Evolutionary conservation across 805 yeast genomes (phyloP), one percentile per base, ranked within the genome.

Genomic region (Wickerhamiella alocasiicola): DNA sequence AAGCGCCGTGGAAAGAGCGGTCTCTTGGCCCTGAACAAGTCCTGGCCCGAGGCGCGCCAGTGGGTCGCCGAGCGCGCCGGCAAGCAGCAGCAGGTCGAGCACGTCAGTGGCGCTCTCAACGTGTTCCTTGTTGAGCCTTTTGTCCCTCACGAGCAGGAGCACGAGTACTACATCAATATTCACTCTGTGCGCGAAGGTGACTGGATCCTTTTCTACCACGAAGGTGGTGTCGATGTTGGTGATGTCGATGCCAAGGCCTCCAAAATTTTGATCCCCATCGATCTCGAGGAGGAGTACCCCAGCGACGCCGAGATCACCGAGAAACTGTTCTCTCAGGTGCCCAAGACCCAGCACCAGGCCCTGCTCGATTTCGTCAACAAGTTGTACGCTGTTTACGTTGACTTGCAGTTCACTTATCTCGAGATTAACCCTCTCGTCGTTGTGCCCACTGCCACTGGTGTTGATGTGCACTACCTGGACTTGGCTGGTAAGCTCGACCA

Each of bases 181-280:
- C 64, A 66, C 62, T 66, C 70, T 9, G 65, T 63, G 36, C 59
- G 70, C 36, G 70, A 65, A 49, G 70, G 70, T 16, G 70, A 65
- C 59, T 60, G 65, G 65, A 65, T 65, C 41, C 58, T 66, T 46
- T 65, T 65, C 53, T 65, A 65, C 57, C 67, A 65, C 53, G 70
- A 66, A 54, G 70, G 70, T 31, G 70, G 70, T 48, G 70, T 65
- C 31, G 70, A 65, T 41, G 70, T 65, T 21, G 70, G 70, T 23
- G 70, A 65, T 41, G 70, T 65, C 27, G 70, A 65, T 44, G 57
- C 70, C 45, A 65, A 65, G 59, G 70, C 70, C 28, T 50, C 64
- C 21, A 61, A 61, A 57, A 46, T 65, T 30, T 50, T 64, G 46
- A 61, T 65, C 41, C 68, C 70, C 16, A 66, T 65, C 28, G 69